Evolutionary conservation across 306 rosid species (phyloP).

Genomic region (Malus sylvestris): DNA sequence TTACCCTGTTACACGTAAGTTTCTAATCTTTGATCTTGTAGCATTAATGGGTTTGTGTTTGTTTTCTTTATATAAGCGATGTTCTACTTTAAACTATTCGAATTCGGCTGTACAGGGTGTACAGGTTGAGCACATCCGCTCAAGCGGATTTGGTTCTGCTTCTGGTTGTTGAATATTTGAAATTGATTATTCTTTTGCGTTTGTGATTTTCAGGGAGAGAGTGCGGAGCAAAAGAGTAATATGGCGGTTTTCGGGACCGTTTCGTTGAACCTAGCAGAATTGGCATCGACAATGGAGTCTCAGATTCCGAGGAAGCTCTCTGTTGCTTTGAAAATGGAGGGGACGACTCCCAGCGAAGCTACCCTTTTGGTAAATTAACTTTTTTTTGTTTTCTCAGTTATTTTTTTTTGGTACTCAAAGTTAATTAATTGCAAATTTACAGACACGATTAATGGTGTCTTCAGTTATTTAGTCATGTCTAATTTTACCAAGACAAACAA

Average conservation of each 20-base stretch:
- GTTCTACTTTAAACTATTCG: background rate
- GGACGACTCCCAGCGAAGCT: slow-evolving; percentile 33
- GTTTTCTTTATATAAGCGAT: background rate
- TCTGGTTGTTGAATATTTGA: background rate
- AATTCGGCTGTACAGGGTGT: background rate
- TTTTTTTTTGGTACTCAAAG: background rate
- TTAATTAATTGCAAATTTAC: background rate
- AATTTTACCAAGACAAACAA: background rate
- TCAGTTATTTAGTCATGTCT: background rate
- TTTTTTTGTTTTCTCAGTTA: background rate
- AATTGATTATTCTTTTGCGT: background rate
- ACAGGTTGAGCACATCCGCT: too few relatives aligned
- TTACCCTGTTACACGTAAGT: slow-evolving; percentile 54
- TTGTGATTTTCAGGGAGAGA: slow-evolving; percentile 23
- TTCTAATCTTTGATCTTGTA: background rate
- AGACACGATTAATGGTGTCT: background rate
- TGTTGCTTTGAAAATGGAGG: slow-evolving; percentile 37
- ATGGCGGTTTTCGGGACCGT: slow-evolving; percentile 44
- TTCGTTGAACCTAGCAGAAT: slow-evolving; percentile 34
- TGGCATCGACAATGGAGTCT: slow-evolving; percentile 20
- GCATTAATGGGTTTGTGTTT: background rate
- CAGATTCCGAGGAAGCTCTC: slow-evolving; percentile 41
- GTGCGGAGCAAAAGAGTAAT: slow-evolving; percentile 16
- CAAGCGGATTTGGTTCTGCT: too few relatives aligned
- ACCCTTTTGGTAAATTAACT: slow-evolving; percentile 41